A percentile compares a stretch with the other conserved stretches of the same genome.
Conservation (phyloP, 2,329 filamentous ascomycete species). For the Aureobasidium subglaciale region DNA sequence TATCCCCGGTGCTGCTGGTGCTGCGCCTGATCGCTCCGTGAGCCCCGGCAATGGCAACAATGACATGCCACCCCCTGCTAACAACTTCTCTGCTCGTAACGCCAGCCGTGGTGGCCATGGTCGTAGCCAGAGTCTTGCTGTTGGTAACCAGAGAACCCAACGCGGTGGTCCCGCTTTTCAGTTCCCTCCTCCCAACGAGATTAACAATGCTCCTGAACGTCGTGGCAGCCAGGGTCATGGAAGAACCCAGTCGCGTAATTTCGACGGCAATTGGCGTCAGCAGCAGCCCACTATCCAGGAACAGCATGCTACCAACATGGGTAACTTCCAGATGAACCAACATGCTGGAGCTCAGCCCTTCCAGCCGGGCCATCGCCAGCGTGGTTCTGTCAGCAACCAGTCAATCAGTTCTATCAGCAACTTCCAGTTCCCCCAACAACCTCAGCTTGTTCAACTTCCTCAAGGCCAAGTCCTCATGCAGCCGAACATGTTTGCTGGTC, state of each 20-base stretch:
- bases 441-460: constrained; percentile 78
- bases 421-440: constrained; percentile 84
- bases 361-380: constrained; percentile 84
- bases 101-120: constrained; percentile 43
- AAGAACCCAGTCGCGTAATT: constrained; percentile 81
- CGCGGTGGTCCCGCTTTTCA: constrained; percentile 64
- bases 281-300: constrained; percentile 52
- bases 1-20: constrained; percentile 58
- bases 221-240: constrained; percentile 74
- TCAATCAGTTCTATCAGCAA: constrained; percentile 76
- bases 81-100: constrained; percentile 25
- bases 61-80: constrained; percentile 19
- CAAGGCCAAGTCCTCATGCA: constrained; percentile 73
- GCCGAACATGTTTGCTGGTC: constrained; percentile 74
- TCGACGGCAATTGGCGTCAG: constrained; percentile 96
- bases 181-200: constrained; percentile 54
- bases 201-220: constrained; percentile 59
- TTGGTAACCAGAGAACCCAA: constrained; percentile 55
- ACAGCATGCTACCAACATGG: constrained; percentile 44
- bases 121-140: constrained; percentile 85
- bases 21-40: constrained; percentile 44
- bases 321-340: constrained; percentile 63
- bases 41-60: constrained; percentile 45
- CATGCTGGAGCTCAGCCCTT: constrained; percentile 65
- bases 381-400: constrained; percentile 71